phyloP scores from a whole-genome alignment of 192 early-diverging fungal species.

The Coemansia sp. region DNA sequence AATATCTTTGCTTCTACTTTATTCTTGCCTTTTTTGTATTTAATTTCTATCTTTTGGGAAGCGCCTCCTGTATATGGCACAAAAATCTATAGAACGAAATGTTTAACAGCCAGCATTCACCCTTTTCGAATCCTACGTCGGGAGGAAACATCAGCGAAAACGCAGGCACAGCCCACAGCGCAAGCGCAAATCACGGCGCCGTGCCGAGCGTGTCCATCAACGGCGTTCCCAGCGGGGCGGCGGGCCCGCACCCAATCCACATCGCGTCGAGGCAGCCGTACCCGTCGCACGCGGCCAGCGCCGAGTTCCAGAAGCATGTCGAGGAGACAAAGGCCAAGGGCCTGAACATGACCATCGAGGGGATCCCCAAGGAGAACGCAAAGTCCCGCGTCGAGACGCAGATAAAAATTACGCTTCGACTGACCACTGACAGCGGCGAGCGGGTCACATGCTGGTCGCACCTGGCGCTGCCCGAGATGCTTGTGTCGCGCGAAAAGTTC shows the following conservation, averaged over 20 bases:
- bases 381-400: conserved; percentile 95
- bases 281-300: conserved; percentile 11
- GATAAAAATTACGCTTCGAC: conserved; percentile 85
- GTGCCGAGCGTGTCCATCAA: conserved; percentile 21
- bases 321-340: conserved; percentile 41
- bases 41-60: background rate
- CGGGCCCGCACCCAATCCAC: conserved; percentile 8
- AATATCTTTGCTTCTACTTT: background rate
- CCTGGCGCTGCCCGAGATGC: conserved; percentile 75
- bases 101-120: background rate
- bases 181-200: background rate
- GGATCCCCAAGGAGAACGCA: conserved; percentile 55
- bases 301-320: conserved; percentile 33
- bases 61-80: background rate
- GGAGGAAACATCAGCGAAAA: conserved; percentile 16
- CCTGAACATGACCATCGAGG: conserved; percentile 40
- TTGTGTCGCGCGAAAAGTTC: conserved; percentile 78
- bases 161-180: background rate
- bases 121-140: background rate
- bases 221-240: conserved; percentile 1
- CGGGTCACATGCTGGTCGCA: conserved; percentile 78
- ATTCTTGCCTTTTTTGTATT: background rate
- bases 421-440: conserved; percentile 67
- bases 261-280: conserved; percentile 19
- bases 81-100: conserved; percentile 2